Percentiles rank a stretch among this genome's conserved stretches.
These are phyloP conservation scores for Linanthus parryae DNA, from an alignment of 148 eudicot genomes.

Conservation along the genomic window DNA sequence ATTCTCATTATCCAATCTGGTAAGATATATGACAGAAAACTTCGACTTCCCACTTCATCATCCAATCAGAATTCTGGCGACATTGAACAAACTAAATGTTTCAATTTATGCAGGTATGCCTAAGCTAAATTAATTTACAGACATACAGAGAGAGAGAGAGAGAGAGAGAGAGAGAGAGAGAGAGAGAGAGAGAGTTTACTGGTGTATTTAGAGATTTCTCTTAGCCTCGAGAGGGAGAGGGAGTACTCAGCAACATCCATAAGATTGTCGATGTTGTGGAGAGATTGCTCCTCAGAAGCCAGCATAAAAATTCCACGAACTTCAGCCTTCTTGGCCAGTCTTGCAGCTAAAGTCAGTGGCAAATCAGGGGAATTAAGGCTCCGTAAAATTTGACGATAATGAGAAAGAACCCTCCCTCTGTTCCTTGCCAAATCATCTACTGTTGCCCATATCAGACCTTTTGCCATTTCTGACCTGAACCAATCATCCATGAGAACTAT, in stretches of 20 bases:
- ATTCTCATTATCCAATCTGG: too few relatives aligned
- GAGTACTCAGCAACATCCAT: conserved; percentile 19
- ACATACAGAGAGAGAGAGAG: too few relatives aligned
- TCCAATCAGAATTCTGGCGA: too few relatives aligned
- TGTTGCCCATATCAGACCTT: conserved; percentile 20
- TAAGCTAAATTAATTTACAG: too few relatives aligned
- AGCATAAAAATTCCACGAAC: conserved; percentile 17
- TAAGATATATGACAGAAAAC: too few relatives aligned
- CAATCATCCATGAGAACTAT: too few relatives aligned
- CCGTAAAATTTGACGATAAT: conserved; percentile 18
- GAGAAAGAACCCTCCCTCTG: conserved; percentile 18
- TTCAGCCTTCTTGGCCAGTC: conserved; percentile 18
- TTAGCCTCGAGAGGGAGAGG: conserved; percentile 13
- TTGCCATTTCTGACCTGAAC: conserved; percentile 14
- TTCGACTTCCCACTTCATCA: too few relatives aligned
- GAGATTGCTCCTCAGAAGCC: conserved; percentile 16
- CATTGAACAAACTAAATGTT: too few relatives aligned
- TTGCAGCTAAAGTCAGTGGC: conserved; percentile 15
- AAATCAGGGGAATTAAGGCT: conserved; percentile 22
- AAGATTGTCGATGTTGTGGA: conserved; percentile 20
- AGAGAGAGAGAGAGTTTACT: too few relatives aligned
- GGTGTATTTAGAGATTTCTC: conserved; percentile 20
- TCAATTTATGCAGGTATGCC: too few relatives aligned
- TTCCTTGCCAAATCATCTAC: conserved; percentile 20
- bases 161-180: too few relatives aligned